These are phyloP conservation scores for Meira nashicola DNA, from an alignment of 1,284 basidiomycete species.

Conservation along the genomic window DNA sequence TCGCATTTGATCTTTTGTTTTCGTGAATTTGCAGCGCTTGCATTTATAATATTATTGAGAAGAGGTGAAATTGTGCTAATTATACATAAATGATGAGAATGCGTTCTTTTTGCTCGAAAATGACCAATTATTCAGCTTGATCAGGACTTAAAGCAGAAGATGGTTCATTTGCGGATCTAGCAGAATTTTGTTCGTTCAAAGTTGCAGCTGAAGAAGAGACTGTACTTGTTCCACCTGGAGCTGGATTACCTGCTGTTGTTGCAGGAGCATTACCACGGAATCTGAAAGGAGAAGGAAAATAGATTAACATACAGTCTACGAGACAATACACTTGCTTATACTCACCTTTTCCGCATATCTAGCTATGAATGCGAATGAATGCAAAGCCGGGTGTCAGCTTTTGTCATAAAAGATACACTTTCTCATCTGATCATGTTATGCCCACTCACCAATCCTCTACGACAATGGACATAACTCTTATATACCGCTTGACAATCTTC, in stretches of 20 bases:
- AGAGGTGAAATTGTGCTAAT: too few relatives aligned
- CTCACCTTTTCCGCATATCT: constrained; percentile 35
- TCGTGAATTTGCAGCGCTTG: too few relatives aligned
- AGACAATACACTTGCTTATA: too few relatives aligned
- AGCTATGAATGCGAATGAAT: constrained; percentile 14
- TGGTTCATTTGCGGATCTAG: neutral
- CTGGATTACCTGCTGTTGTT: constrained; percentile 19
- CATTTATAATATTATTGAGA: too few relatives aligned
- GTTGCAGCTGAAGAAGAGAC: constrained; percentile 13
- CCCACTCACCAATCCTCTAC: constrained; percentile 36
- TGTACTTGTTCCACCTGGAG: constrained; percentile 28
- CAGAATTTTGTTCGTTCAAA: neutral
- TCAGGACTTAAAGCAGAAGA: constrained; percentile 3
- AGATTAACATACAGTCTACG: neutral
- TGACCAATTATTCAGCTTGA: neutral
- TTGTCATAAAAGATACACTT: neutral
- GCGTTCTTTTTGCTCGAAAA: too few relatives aligned
- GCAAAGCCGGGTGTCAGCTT: too few relatives aligned
- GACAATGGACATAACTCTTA: constrained; percentile 37
- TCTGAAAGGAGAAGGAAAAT: neutral
- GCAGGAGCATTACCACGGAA: constrained; percentile 36
- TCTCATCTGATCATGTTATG: neutral
- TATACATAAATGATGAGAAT: too few relatives aligned
- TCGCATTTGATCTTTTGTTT: too few relatives aligned
- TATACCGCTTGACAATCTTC: constrained; percentile 38